phyloP scores from a whole-genome alignment of 352 stramenopile genomes.

The Pythium myriotylum region DNA sequence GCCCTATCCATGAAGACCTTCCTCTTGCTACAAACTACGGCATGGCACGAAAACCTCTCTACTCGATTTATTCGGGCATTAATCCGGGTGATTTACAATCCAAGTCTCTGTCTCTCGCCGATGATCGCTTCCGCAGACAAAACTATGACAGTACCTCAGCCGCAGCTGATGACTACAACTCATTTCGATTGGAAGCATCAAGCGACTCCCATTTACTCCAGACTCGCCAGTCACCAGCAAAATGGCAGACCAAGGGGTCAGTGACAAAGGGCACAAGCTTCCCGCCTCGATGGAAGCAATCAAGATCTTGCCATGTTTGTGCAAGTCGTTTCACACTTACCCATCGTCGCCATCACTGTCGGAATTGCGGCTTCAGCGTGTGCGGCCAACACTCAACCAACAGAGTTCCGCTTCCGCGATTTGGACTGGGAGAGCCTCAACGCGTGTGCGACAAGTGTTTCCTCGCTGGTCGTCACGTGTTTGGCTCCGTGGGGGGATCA shows the following conservation, averaged over 20 bases:
- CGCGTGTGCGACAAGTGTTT: constrained; percentile 85
- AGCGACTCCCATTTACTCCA: constrained; percentile 37
- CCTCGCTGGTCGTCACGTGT: constrained; percentile 63
- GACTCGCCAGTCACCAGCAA: constrained; percentile 25
- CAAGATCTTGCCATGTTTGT: constrained; percentile 73
- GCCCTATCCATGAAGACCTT: constrained; percentile 10
- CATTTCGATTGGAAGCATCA: constrained; percentile 29
- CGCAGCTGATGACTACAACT: constrained; percentile 46
- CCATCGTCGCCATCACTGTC: constrained; percentile 82
- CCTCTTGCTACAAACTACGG: constrained; percentile 17
- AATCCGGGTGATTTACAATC: constrained; percentile 33
- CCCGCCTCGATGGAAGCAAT: constrained; percentile 77
- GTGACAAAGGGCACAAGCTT: constrained; percentile 38
- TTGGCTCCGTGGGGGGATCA: constrained; percentile 17
- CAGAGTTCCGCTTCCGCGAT: constrained; percentile 76
- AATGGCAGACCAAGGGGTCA: constrained; percentile 20
- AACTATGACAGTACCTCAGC: constrained; percentile 67
- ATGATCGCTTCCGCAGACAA: constrained; percentile 63
- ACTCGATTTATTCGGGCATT: constrained; percentile 41
- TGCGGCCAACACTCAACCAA: constrained; percentile 78
- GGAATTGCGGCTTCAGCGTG: constrained; percentile 79
- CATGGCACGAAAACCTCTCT: constrained; percentile 26
- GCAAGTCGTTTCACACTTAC: constrained; percentile 57
- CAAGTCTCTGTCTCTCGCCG: constrained; percentile 56
- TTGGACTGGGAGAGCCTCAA: constrained; percentile 67